A percentile compares a stretch with the other conserved stretches of the same genome.
phyloP scores from a whole-genome alignment of 441 rosid species.

The Brassica balearica region DNA sequence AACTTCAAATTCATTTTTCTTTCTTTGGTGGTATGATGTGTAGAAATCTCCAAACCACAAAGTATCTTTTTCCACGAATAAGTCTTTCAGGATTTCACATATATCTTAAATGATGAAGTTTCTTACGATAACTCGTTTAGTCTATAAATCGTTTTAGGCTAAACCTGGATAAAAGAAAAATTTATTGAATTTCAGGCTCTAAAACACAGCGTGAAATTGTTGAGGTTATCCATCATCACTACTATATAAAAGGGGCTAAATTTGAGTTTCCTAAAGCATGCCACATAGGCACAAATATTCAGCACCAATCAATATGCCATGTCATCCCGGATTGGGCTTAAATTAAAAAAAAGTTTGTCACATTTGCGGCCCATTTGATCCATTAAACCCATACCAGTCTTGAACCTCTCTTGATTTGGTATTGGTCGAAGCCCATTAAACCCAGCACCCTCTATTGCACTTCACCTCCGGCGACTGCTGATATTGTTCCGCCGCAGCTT shows the following conservation, averaged over 20 bases:
- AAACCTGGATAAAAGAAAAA: not conserved
- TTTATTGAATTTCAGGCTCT: not conserved
- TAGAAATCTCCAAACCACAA: not conserved
- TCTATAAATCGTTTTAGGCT: not conserved
- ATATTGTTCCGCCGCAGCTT: slow-evolving; percentile 46
- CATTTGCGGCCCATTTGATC: too few species aligned
- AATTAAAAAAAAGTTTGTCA: too few species aligned
- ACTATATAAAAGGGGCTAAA: too few species aligned
- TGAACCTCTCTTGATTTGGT: too few species aligned
- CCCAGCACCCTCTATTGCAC: slow-evolving; percentile 57
- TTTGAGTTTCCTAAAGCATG: too few species aligned
- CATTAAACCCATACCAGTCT: too few species aligned
- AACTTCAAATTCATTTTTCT: too few species aligned
- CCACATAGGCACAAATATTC: too few species aligned
- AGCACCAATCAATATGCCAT: too few species aligned
- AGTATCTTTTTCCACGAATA: not conserved
- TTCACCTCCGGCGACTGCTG: slow-evolving; percentile 46
- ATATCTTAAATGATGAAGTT: too few species aligned
- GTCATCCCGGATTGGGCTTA: too few species aligned
- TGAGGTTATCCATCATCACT: not conserved
- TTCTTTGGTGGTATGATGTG: not conserved
- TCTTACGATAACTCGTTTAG: not conserved
- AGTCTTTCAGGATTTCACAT: not conserved
- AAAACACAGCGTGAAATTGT: not conserved
- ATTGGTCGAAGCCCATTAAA: too few species aligned